A percentile compares a stretch with the other conserved stretches of the same genome.
Evolutionary conservation across 352 stramenopile genomes (phyloP).

Genomic region (Globisporangium splendens): DNA sequence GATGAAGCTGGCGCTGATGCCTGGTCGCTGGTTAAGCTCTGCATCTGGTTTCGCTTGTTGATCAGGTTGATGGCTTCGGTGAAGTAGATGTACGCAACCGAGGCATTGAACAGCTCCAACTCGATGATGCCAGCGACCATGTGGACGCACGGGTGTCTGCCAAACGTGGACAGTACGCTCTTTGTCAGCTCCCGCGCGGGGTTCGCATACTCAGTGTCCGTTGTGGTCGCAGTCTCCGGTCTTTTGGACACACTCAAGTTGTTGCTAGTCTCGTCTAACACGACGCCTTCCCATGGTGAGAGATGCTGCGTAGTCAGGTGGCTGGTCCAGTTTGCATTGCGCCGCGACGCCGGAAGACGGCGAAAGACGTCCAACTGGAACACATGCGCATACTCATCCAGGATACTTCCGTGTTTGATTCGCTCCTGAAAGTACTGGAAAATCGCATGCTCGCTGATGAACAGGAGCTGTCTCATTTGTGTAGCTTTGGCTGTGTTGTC

Average conservation of each 20-base stretch:
- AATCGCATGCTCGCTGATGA: conserved; percentile 35
- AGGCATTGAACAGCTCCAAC: conserved; percentile 42
- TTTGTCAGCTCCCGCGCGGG: conserved; percentile 23
- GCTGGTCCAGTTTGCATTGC: not conserved
- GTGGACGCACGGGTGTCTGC: conserved; percentile 31
- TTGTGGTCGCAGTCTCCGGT: no score
- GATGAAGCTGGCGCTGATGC: not conserved
- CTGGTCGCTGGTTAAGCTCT: no score
- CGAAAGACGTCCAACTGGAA: conserved; percentile 44
- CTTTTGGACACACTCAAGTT: not conserved
- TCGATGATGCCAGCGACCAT: conserved; percentile 54
- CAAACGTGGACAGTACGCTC: conserved; percentile 14
- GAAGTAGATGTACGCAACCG: conserved; percentile 32
- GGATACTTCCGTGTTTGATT: conserved; percentile 12
- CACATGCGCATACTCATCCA: conserved; percentile 51
- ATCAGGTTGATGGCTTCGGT: conserved; percentile 36
- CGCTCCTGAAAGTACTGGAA: conserved; percentile 45
- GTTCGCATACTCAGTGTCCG: not conserved
- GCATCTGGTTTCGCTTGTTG: conserved; percentile 4
- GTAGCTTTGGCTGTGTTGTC: not conserved
- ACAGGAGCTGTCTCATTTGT: not conserved
- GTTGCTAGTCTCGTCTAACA: conserved; percentile 18
- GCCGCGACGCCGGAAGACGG: conserved; percentile 21
- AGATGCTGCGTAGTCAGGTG: conserved; percentile 3
- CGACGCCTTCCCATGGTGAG: conserved; percentile 35